These are phyloP conservation scores for Vigna radiata DNA, from an alignment of 306 rosid genomes.

Conservation along the genomic window DNA sequence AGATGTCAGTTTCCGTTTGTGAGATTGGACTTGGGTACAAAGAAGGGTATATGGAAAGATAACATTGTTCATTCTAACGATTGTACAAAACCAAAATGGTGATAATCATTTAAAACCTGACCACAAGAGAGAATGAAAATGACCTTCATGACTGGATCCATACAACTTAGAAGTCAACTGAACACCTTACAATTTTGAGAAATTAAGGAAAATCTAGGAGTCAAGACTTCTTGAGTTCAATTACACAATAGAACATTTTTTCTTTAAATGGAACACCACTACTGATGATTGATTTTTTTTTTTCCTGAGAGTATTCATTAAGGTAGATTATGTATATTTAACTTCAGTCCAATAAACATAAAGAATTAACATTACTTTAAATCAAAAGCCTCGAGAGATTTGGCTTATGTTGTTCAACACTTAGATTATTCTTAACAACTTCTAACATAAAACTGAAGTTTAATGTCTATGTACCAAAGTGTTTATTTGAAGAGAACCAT, in stretches of 20 bases:
- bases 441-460: too few species aligned
- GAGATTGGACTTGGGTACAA: constrained; percentile 40
- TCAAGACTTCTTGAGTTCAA: constrained; percentile 9
- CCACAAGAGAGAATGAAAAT: constrained; percentile 35
- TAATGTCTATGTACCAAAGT: background rate
- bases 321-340: too few species aligned
- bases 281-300: too few species aligned
- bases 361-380: too few species aligned
- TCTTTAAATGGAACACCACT: constrained; percentile 25
- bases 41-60: constrained; percentile 12
- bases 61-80: background rate
- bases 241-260: constrained; percentile 6
- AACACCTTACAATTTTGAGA: constrained; percentile 11
- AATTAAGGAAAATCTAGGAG: background rate
- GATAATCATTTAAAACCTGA: constrained; percentile 17
- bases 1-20: constrained; percentile 48
- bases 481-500: constrained; percentile 10
- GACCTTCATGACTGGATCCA: constrained; percentile 35
- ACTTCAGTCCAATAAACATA: too few species aligned
- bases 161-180: constrained; percentile 35
- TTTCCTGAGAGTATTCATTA: too few species aligned
- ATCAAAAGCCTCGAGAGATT: too few species aligned
- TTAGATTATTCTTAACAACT: too few species aligned
- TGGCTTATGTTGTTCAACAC: too few species aligned
- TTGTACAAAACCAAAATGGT: constrained; percentile 13